Conservation (phyloP, 129 eudicot genomes). For the Erigeron canadensis region DNA sequence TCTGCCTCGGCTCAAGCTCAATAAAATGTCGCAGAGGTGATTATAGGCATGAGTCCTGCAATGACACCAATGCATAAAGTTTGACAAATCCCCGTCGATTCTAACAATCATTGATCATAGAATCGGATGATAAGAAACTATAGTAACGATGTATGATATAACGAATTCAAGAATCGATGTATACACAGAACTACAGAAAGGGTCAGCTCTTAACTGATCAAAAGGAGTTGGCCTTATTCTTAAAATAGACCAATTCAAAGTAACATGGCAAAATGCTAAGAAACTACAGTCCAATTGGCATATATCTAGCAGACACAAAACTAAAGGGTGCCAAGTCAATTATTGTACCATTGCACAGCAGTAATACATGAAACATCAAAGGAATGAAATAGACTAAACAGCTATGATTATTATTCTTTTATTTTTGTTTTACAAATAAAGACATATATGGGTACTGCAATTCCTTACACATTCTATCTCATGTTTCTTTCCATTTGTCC, state of each 20-base stretch:
- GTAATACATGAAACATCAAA: background rate
- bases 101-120: no score
- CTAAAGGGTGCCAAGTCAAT: background rate
- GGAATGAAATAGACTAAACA: background rate
- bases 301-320: background rate
- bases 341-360: background rate
- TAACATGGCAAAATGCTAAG: background rate
- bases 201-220: background rate
- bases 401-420: background rate
- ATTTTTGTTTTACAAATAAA: background rate
- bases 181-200: background rate
- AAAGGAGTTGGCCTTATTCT: slow-evolving; percentile 9
- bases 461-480: background rate
- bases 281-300: slow-evolving; percentile 29
- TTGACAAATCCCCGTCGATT: no score
- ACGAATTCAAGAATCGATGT: background rate
- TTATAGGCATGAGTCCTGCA: slow-evolving; percentile 11
- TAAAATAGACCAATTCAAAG: slow-evolving; percentile 1
- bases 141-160: background rate
- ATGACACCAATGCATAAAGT: no score
- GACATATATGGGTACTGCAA: background rate
- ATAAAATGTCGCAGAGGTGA: slow-evolving; percentile 3
- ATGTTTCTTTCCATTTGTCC: slow-evolving; percentile 15
- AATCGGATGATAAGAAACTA: background rate
- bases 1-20: background rate